A percentile compares a stretch with the other conserved stretches of the same genome.
Evolutionary conservation across 176 grass and related monocot species (phyloP).

Genomic region (Carex cristatella): DNA sequence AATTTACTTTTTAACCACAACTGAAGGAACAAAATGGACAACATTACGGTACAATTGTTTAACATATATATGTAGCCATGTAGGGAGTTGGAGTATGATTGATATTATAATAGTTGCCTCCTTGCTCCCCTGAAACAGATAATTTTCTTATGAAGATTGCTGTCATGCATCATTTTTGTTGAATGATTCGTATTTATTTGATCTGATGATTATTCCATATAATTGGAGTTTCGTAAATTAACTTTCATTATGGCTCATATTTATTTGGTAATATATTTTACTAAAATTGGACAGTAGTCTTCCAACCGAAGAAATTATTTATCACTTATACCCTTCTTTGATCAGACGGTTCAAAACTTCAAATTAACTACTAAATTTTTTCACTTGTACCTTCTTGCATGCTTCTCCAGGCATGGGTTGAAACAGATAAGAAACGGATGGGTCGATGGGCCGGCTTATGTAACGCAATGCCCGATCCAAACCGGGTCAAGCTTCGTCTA

Average conservation of each 20-base stretch:
- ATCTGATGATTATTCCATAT: no score
- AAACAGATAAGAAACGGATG: slow-evolving; percentile 70
- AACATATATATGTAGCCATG: not conserved
- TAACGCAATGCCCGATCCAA: slow-evolving; percentile 61
- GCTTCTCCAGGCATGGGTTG: slow-evolving; percentile 43
- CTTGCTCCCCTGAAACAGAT: not conserved
- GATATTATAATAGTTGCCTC: not conserved
- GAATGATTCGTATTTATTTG: no score
- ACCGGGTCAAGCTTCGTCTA: slow-evolving; percentile 41
- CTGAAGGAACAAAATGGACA: not conserved
- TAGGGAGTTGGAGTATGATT: not conserved
- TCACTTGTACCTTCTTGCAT: not conserved
- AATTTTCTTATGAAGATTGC: not conserved
- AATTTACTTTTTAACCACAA: not conserved
- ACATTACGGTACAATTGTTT: not conserved
- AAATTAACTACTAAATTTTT: no score
- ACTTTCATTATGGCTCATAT: no score
- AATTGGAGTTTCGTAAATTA: no score
- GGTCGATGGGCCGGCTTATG: slow-evolving; percentile 55
- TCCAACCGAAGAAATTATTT: no score
- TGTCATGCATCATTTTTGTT: no score
- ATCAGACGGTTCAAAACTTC: no score
- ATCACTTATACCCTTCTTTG: no score
- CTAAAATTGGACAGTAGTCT: no score
- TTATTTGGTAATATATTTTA: no score